A percentile compares a stretch with the other conserved stretches of the same genome.
These are phyloP conservation scores for Raphanus hybrid DNA, from an alignment of 441 rosid genomes.

Conservation along the genomic window DNA sequence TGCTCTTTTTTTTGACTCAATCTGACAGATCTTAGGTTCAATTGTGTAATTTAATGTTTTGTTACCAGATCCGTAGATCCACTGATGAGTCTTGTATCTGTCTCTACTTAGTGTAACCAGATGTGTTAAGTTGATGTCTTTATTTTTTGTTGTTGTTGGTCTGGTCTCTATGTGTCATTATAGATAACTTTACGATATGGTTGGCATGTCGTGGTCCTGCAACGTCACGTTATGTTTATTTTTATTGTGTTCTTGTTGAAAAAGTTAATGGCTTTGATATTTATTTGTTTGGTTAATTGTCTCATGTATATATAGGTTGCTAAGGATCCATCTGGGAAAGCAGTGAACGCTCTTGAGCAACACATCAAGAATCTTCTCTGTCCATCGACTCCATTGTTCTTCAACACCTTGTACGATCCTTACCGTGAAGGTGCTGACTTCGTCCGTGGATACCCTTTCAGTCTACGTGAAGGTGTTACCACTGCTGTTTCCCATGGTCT, in stretches of 20 bases:
- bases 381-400: constrained; percentile 71
- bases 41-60: neutral
- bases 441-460: constrained; percentile 96
- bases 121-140: neutral
- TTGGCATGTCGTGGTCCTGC: constrained; percentile 8
- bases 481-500: constrained; percentile 95
- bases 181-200: constrained; percentile 28
- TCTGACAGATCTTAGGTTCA: constrained; percentile 20
- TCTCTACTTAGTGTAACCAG: neutral
- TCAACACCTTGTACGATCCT: constrained; percentile 60
- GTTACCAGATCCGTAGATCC: constrained; percentile 11
- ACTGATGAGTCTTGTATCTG: constrained; percentile 24
- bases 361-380: constrained; percentile 83
- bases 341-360: constrained; percentile 87
- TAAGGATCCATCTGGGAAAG: constrained; percentile 83
- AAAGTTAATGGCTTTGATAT: neutral
- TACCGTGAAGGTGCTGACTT: constrained; percentile 90
- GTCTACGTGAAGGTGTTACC: constrained; percentile 91
- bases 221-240: neutral
- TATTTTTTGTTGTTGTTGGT: neutral
- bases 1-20: neutral
- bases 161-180: constrained; percentile 17
- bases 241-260: neutral
- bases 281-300: neutral
- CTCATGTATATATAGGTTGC: constrained; percentile 51